phyloP scores from a whole-genome alignment of 2,329 filamentous ascomycete species.

The Alternaria consortialis region DNA sequence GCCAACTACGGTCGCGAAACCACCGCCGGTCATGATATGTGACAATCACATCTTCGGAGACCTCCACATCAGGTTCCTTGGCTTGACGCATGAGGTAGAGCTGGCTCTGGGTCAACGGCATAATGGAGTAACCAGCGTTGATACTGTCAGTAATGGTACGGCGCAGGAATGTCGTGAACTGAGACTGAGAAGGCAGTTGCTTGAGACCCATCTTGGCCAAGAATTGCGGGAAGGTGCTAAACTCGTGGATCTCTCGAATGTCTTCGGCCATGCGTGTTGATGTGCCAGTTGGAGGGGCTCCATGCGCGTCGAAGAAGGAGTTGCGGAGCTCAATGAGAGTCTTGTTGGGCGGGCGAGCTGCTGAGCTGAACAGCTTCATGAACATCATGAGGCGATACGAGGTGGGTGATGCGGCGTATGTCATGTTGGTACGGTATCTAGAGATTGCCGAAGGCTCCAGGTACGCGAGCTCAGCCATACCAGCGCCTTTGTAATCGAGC shows the following conservation, averaged over 20 bases:
- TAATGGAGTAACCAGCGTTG: slow-evolving; percentile 32
- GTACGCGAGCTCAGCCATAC: slow-evolving; percentile 58
- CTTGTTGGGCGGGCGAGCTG: slow-evolving; percentile 52
- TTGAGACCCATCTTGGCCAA: slow-evolving; percentile 56
- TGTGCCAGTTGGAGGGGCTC: slow-evolving; percentile 60
- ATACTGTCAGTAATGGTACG: slow-evolving; percentile 37
- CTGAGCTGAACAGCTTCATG: slow-evolving; percentile 60
- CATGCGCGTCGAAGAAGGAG: slow-evolving; percentile 58
- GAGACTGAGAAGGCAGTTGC: slow-evolving; percentile 21
- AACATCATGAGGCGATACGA: slow-evolving; percentile 65
- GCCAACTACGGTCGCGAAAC: slow-evolving; percentile 23
- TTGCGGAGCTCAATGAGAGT: slow-evolving; percentile 54
- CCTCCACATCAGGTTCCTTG: slow-evolving; percentile 31
- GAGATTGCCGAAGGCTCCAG: slow-evolving; percentile 55
- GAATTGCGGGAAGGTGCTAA: slow-evolving; percentile 57
- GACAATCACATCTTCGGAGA: slow-evolving; percentile 20
- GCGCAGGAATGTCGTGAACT: slow-evolving; percentile 36
- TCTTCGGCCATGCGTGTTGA: slow-evolving; percentile 54
- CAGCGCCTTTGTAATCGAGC: slow-evolving; percentile 50
- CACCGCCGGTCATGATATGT: slow-evolving; percentile 20
- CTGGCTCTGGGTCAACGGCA: slow-evolving; percentile 36
- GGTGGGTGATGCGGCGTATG: slow-evolving; percentile 58
- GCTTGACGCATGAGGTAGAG: slow-evolving; percentile 33
- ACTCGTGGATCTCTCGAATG: slow-evolving; percentile 56
- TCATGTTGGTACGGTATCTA: slow-evolving; percentile 58